Conservation (phyloP, 2,329 filamentous ascomycete species). For the Ascochyta pisi region DNA sequence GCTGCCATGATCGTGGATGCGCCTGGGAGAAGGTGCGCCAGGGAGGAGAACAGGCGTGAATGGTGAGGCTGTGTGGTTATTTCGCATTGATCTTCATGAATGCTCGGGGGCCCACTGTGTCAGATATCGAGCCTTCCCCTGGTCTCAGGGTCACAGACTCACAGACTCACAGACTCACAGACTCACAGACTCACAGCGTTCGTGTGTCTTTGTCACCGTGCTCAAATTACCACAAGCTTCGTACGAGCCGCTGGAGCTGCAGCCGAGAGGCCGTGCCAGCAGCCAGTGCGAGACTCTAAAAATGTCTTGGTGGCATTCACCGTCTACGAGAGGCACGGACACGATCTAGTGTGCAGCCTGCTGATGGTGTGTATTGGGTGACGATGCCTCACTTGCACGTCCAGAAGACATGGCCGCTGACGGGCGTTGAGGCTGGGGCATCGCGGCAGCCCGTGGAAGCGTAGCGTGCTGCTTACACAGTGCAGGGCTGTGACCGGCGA, state of each 20-base stretch:
- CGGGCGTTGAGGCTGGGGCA: constrained; percentile 11
- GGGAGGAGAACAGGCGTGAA: not conserved
- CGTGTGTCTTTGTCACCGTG: not conserved
- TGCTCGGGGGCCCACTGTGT: constrained; percentile 9
- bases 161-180: not conserved
- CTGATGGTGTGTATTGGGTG: constrained; percentile 13
- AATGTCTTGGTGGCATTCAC: not conserved
- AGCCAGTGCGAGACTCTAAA: constrained; percentile 3
- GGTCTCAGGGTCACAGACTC: not conserved
- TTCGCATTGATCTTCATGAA: constrained; percentile 20
- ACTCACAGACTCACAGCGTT: not conserved
- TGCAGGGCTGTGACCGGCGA: constrained; percentile 14
- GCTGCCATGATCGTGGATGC: not conserved
- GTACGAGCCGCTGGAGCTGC: constrained; percentile 9
- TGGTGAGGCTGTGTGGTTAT: constrained; percentile 16
- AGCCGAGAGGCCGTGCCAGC: not conserved
- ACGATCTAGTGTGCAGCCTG: not conserved
- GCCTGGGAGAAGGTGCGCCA: not conserved
- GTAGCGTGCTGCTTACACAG: constrained; percentile 3
- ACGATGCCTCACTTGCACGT: not conserved
- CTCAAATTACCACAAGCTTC: constrained; percentile 10
- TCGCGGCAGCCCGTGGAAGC: not conserved
- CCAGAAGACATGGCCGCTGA: not conserved
- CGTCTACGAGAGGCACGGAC: not conserved
- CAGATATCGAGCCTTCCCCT: constrained; percentile 3